phyloP scores from a whole-genome alignment of 257 asterid genomes.

The Lavandula angustifolia region DNA sequence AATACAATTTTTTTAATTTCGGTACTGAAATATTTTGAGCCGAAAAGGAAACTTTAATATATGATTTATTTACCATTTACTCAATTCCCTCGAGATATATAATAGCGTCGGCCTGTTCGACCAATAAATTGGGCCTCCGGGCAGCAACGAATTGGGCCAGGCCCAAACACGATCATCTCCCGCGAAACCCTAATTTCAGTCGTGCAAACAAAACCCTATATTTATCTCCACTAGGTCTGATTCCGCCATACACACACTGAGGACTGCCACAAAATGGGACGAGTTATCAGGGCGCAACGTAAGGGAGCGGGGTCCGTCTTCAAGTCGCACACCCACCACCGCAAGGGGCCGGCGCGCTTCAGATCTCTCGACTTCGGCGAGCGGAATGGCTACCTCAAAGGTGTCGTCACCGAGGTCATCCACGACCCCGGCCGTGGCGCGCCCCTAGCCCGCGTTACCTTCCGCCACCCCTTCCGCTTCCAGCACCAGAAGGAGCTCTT shows the following conservation, averaged over 20 bases:
- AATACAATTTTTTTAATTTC: too few relatives aligned
- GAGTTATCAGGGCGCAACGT: slow-evolving; percentile 76
- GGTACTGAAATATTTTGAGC: too few relatives aligned
- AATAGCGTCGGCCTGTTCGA: too few relatives aligned
- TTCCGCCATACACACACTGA: background rate
- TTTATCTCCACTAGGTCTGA: background rate
- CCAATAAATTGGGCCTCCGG: too few relatives aligned
- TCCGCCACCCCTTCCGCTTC: slow-evolving; percentile 76
- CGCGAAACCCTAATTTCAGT: too few relatives aligned
- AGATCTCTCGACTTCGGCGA: slow-evolving; percentile 79
- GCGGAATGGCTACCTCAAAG: slow-evolving; percentile 80
- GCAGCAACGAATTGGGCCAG: too few relatives aligned
- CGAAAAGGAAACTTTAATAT: too few relatives aligned
- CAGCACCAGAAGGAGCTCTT: slow-evolving; percentile 81
- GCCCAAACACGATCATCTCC: too few relatives aligned
- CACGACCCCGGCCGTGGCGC: slow-evolving; percentile 90
- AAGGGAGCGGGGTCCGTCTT: slow-evolving; percentile 81
- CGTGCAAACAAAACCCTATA: slow-evolving; percentile 6
- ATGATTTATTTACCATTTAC: too few relatives aligned
- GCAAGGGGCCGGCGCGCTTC: slow-evolving; percentile 75
- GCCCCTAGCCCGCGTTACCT: slow-evolving; percentile 65
- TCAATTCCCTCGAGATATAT: too few relatives aligned
- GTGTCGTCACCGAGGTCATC: slow-evolving; percentile 64
- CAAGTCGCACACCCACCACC: slow-evolving; percentile 81
- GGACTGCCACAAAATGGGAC: slow-evolving; percentile 51